Conservation (phyloP, 2,329 filamentous ascomycete species). For the Verruconis gallopava region DNA sequence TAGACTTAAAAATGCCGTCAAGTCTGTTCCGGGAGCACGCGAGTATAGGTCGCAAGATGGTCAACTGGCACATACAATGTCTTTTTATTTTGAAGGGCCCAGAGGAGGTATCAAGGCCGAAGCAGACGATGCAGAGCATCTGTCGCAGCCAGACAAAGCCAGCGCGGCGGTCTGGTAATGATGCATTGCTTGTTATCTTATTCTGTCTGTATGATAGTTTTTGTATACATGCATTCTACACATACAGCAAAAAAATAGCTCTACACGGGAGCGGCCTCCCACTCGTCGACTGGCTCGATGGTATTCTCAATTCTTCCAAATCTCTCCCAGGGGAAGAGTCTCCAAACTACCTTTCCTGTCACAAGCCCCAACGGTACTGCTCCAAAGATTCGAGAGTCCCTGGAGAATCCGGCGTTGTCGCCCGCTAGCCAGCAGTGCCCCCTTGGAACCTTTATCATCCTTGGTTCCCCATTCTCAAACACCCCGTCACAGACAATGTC, state of each 20-base stretch:
- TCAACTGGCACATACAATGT: neutral
- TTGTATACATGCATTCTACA: neutral
- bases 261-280: too few relatives aligned
- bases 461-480: conserved; percentile 13
- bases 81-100: neutral
- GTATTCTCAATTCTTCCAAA: conserved; percentile 1
- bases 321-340: neutral
- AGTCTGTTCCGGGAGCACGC: conserved; percentile 1
- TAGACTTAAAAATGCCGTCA: conserved; percentile 1
- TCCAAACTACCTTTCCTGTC: conserved; percentile 61
- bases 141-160: neutral
- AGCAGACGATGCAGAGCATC: neutral
- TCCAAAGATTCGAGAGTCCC: conserved; percentile 78
- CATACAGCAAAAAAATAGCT: neutral
- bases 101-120: neutral
- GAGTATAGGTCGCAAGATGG: neutral
- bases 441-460: conserved; percentile 69
- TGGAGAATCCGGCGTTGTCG: conserved; percentile 72
- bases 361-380: conserved; percentile 77
- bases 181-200: too few relatives aligned
- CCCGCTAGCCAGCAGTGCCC: conserved; percentile 88
- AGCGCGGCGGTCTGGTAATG: too few relatives aligned
- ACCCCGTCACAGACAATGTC: conserved; percentile 49
- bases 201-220: too few relatives aligned
- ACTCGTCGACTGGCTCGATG: neutral